These are phyloP conservation scores for Benincasa hispida DNA, from an alignment of 306 rosid species.

Conservation along the genomic window DNA sequence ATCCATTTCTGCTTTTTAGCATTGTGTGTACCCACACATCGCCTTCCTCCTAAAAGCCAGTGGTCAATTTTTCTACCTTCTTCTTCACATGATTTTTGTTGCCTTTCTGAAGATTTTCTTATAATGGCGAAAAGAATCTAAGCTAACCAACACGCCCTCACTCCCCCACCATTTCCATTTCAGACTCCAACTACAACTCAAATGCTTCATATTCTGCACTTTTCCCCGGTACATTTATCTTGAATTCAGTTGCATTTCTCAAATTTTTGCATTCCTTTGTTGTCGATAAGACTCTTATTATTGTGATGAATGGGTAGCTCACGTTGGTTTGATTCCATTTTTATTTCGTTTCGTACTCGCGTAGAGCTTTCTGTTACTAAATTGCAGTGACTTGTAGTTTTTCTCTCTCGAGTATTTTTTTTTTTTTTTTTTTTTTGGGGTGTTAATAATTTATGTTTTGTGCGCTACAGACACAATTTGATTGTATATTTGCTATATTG, in stretches of 20 bases:
- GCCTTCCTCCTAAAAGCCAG: slow-evolving; percentile 6
- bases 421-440: neutral
- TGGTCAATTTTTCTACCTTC: neutral
- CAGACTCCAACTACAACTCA: neutral
- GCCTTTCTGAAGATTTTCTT: neutral
- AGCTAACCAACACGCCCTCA: neutral
- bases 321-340: neutral
- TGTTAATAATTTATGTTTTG: neutral
- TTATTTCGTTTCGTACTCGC: neutral
- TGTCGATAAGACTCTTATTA: neutral
- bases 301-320: neutral
- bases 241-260: neutral
- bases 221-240: neutral
- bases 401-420: neutral
- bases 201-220: neutral
- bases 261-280: neutral
- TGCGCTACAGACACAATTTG: neutral
- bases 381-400: neutral
- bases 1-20: neutral
- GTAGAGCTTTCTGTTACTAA: neutral
- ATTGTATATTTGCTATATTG: neutral
- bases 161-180: neutral
- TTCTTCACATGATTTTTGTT: neutral
- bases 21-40: neutral
- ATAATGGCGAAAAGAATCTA: neutral